Percentiles rank a stretch among this genome's conserved stretches.
Evolutionary conservation across 306 rosid genomes (phyloP).

Genomic region (Acacia crassicarpa): DNA sequence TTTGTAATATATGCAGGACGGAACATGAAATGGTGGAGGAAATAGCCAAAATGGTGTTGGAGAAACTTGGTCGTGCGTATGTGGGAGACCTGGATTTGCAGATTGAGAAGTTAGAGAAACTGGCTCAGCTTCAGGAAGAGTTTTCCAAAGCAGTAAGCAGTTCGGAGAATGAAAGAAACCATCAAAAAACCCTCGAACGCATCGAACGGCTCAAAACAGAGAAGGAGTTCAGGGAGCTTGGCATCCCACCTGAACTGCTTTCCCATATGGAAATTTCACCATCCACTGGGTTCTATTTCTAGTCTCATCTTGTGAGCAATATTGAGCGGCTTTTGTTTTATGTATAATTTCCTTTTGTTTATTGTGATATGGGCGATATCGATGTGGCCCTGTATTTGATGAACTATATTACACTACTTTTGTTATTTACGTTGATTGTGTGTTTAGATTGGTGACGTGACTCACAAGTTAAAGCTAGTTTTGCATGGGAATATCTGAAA

Average conservation of each 20-base stretch:
- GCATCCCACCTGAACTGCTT: slow-evolving; percentile 36
- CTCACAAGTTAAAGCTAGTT: no score
- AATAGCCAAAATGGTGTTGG: slow-evolving; percentile 25
- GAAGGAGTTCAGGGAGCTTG: slow-evolving; percentile 31
- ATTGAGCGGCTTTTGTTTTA: background rate
- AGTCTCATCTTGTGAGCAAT: background rate
- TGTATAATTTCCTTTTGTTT: background rate
- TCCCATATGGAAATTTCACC: background rate
- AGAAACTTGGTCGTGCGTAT: slow-evolving; percentile 15
- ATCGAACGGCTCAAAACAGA: slow-evolving; percentile 30
- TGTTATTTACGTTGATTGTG: no score
- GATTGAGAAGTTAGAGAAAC: slow-evolving; percentile 29
- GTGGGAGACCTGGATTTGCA: slow-evolving; percentile 19
- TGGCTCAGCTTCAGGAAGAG: slow-evolving; percentile 13
- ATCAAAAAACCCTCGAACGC: background rate
- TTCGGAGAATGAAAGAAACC: background rate
- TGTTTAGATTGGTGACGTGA: no score
- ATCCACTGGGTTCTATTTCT: background rate
- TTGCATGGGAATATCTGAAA: no score
- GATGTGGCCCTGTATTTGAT: no score
- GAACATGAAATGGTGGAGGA: slow-evolving; percentile 34
- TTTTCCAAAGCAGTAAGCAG: background rate
- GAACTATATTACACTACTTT: no score
- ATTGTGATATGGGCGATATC: no score
- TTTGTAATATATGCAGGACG: slow-evolving; percentile 6